Evolutionary conservation across 2,329 filamentous ascomycete species (phyloP), one percentile per base, ranked within the genome.

Genomic region (Corynespora cassiicola): DNA sequence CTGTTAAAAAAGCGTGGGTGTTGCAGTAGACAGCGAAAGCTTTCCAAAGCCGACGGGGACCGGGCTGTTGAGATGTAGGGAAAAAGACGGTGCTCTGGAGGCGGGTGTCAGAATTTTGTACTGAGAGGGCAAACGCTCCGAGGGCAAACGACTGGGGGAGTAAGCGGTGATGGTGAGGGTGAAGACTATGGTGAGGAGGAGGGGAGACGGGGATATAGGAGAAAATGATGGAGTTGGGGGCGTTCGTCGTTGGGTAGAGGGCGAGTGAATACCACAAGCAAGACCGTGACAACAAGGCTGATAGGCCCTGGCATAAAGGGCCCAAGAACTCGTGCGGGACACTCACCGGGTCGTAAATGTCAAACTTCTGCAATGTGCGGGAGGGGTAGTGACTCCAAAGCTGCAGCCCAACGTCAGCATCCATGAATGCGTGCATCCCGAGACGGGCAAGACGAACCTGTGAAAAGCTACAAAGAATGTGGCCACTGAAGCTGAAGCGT

Each of bases 401-500:
- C 66, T 70, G 52, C 15, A 15, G 27, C 21, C 10, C 16, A 20
- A 4, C 9, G 52, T 63, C 31, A 66, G 59, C 32, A 21, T 30
- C 6, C 21, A 12, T 5, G 23, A 10, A 30, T 36, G 22, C 16
- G 16, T 8, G 31, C 12, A 14, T 32, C 31, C 25, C 30, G 24
- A 23, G 34, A 22, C 30, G 39, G 11, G 34, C 25, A 34, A 31
- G 41, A 52, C 64, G 48, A 47, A 68, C 64, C 64, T 65, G 61
- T 56, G 62, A 61, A 69, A 68, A 68, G 66, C 66, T 69, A 68
- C 65, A 68, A 70, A 70, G 66, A 70, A 70, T 69, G 66, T 66
- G 65, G 63, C 59, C 66, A 68, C 65, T 68, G 65, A 70, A 64
- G 61, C 65, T 68, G 65, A 70, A 64, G 61, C 60, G 64, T 67